Evolutionary conservation across 129 eudicot genomes (phyloP), one percentile per base, ranked within the genome.

Genomic region (Centrapalus pauciflorus): DNA sequence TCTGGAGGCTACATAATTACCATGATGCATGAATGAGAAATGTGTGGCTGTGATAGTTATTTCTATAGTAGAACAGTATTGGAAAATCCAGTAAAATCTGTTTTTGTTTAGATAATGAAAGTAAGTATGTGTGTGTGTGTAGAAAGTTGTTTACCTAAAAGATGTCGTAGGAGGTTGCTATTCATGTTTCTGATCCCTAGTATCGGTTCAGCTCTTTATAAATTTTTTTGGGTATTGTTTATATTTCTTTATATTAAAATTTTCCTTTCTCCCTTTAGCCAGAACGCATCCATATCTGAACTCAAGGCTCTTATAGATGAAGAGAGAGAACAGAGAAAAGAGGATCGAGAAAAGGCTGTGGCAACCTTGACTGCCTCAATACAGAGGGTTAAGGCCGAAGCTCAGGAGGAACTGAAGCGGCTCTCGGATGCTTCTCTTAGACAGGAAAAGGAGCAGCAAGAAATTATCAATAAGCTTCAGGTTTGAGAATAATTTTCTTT

Each of bases 251-350:
- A 40, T 21, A 49, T 71, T 27, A 40, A 72, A 13, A 46, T 28
- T 19, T 65, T 69, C 13, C 57, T 50, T 76, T 30, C 29, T 67
- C 38, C 52, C 29, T 88, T 65, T 78, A 92, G 98, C 77, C 98
- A 93, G 84, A 86, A 79, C 43, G 80, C 87, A 67, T 83, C 96
- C 32, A 84, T 93, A 54, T 48, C 83, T 46, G 87, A 93, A 78
- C 79, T 93, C 38, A 82, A 89, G 77, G 62, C 58, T 28, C 81
- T 89, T 70, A 29, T 93, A 74, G 85, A 80, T 77, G 98, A 93
- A 78, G 98, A 93, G 82, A 86, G 96, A 66, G 95, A 86, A 16
- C 91, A 85, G 60, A 93, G 96, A 75, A 93, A 82, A 84, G 92
- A 78, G 25, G 96, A 89, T 60, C 79, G 92, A 35, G 96, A 88